Conservation (phyloP, 2,329 filamentous ascomycete genomes). For the Orbilia ellipsospora region DNA sequence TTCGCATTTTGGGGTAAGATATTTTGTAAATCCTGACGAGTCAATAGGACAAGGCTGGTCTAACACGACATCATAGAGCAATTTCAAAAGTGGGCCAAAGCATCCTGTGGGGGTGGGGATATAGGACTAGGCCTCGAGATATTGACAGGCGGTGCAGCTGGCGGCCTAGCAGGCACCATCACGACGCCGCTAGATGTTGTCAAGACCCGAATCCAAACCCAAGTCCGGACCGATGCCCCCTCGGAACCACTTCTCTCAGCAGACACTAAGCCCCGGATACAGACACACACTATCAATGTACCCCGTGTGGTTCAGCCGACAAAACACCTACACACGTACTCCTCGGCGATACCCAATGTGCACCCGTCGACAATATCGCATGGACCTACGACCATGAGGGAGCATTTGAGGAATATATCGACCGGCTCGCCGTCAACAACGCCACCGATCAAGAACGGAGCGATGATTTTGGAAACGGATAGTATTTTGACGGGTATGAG, state of each 20-base stretch:
- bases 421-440: conserved; percentile 85
- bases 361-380: conserved; percentile 55
- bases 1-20: conserved; percentile 83
- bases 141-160: conserved; percentile 86
- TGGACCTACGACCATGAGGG: conserved; percentile 57
- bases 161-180: conserved; percentile 90
- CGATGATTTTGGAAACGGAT: conserved; percentile 84
- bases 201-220: conserved; percentile 95
- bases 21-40: not conserved
- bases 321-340: conserved; percentile 52
- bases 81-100: conserved; percentile 81
- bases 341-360: conserved; percentile 56
- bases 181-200: conserved; percentile 97
- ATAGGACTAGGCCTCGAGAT: conserved; percentile 89
- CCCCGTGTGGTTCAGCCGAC: conserved; percentile 56
- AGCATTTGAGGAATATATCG: conserved; percentile 70
- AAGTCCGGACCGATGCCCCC: conserved; percentile 72
- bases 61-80: conserved; percentile 70
- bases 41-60: not conserved
- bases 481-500: conserved; percentile 85
- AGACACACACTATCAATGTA: conserved; percentile 54
- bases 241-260: conserved; percentile 57
- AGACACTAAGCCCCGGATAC: conserved; percentile 55
- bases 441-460: conserved; percentile 80
- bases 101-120: conserved; percentile 77